Evolutionary conservation across 257 asterid species (phyloP), one percentile per base, ranked within the genome.

Genomic region (Capsicum rhomboideum): DNA sequence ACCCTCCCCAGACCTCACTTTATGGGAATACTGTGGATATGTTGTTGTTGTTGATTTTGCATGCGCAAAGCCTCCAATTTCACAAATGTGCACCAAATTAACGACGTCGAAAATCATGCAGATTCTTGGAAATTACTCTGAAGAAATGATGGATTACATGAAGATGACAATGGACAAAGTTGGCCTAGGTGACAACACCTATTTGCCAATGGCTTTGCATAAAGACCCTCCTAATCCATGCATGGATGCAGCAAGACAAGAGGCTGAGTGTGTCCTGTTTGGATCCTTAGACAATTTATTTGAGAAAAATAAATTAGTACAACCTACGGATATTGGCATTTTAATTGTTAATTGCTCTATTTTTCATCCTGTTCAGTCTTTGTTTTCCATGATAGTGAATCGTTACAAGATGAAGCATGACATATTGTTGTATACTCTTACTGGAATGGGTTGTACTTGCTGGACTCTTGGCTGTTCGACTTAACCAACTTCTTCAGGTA

Each of bases 361-460:
- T 23, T 90, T 90, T 53, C 84, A 88, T 64, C 92, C 93, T 3
- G 89, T 88, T 2, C 93, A 91, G 1, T 90, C 93, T 1, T 87
- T 90, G 8, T 88, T 91, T 6, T 86, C 91, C 8, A 83, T 88
- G 91, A 85, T 90, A n/a, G 87, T 88, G 4, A 86, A 88, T 37
- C 87, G 83, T 67, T 90, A 90, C 77, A 87, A 88, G 18, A 78
- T 90, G 0, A 81, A 87, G 26, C 88, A 85, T 9, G 86, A 85
- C 34, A 83, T 88, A 6, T 71, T 61, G 83, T 88, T 87, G 84
- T 87, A 82, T 78, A 90, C 88, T 37, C 69, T 90, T 37, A 89
- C 89, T 0, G 93, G 93, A 10, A 90, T 90, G 93, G 91, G 93
- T 1, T 90, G 93, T 26, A n/a, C n/a, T n/a, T n/a, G 90, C 91